Conservation (phyloP, 2,329 filamentous ascomycete genomes). For the Rhynchosporium graminicola region DNA sequence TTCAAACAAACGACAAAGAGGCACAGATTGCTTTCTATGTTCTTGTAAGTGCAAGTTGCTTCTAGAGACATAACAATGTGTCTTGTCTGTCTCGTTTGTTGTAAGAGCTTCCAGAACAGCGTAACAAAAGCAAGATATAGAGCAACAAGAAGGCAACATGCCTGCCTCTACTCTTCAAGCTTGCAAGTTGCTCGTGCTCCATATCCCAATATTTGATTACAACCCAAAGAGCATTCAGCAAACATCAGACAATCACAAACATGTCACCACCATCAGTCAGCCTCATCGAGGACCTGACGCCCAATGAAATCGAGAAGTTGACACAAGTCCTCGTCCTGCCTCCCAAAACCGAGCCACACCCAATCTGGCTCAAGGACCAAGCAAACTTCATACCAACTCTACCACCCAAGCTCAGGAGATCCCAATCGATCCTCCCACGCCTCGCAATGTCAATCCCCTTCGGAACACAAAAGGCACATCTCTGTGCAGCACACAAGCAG, state of each 20-base stretch:
- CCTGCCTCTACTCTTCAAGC: not conserved
- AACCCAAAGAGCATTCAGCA: not conserved
- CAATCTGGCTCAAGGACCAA: slow-evolving; percentile 27
- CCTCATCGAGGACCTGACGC: slow-evolving; percentile 12
- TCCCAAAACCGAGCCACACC: not conserved
- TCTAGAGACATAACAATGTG: not conserved
- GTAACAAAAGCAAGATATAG: not conserved
- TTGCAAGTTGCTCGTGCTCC: not conserved
- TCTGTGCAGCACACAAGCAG: slow-evolving; percentile 46
- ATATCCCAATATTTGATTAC: not conserved
- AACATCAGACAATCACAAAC: not conserved
- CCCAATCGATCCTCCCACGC: slow-evolving; percentile 21
- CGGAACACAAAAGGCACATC: slow-evolving; percentile 31
- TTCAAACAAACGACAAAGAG: not conserved
- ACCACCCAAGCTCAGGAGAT: slow-evolving; percentile 24
- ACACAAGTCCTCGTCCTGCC: slow-evolving; percentile 24
- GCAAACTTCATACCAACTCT: slow-evolving; percentile 18
- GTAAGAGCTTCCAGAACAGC: not conserved
- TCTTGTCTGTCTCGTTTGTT: slow-evolving; percentile 1
- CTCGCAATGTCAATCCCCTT: slow-evolving; percentile 18
- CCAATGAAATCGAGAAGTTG: slow-evolving; percentile 12
- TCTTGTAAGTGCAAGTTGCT: slow-evolving; percentile 2
- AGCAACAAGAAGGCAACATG: not conserved
- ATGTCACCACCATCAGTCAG: slow-evolving; percentile 12
- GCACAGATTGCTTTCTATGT: not conserved